Evolutionary conservation across 2,329 filamentous ascomycete genomes (phyloP).

Genomic region (Colletotrichum somersetense): DNA sequence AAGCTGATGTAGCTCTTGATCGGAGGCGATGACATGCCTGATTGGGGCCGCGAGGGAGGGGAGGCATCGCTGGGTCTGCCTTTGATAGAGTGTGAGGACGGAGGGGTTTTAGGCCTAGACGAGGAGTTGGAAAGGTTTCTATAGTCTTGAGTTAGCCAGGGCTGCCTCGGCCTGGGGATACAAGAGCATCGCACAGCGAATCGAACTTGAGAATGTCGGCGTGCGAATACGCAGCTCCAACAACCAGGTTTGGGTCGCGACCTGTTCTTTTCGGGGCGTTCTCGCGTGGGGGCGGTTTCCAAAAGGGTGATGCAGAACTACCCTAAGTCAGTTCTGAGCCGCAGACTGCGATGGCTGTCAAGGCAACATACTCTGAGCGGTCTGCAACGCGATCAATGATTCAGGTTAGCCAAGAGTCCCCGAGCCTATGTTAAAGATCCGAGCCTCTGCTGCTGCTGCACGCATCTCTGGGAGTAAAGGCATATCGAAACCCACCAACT

Average conservation of each 20-base stretch:
- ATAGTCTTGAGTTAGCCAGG: conserved; percentile 49
- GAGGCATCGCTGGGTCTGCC: conserved; percentile 67
- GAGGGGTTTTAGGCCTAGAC: conserved; percentile 81
- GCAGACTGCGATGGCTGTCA: conserved; percentile 47
- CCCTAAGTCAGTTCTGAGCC: conserved; percentile 46
- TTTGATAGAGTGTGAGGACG: conserved; percentile 68
- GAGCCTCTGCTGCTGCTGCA: conserved; percentile 18
- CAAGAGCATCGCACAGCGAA: conserved; percentile 71
- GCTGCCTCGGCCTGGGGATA: background rate
- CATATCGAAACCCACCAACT: conserved; percentile 78
- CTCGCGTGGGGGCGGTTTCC: conserved; percentile 73
- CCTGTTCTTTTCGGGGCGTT: conserved; percentile 65
- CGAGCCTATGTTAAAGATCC: conserved; percentile 14
- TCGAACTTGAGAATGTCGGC: conserved; percentile 93
- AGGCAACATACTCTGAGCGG: conserved; percentile 70
- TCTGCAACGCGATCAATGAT: conserved; percentile 56
- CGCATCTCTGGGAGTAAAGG: conserved; percentile 28
- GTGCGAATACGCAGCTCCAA: conserved; percentile 96
- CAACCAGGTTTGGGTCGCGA: conserved; percentile 78
- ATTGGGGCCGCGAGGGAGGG: conserved; percentile 66
- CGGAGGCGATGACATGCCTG: conserved; percentile 71
- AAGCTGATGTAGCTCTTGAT: conserved; percentile 84
- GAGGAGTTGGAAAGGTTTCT: conserved; percentile 72
- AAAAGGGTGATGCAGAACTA: conserved; percentile 91
- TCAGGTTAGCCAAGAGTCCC: conserved; percentile 42